These are phyloP conservation scores for Diatrype stigma DNA, from an alignment of 2,329 filamentous ascomycete genomes.

Conservation along the genomic window DNA sequence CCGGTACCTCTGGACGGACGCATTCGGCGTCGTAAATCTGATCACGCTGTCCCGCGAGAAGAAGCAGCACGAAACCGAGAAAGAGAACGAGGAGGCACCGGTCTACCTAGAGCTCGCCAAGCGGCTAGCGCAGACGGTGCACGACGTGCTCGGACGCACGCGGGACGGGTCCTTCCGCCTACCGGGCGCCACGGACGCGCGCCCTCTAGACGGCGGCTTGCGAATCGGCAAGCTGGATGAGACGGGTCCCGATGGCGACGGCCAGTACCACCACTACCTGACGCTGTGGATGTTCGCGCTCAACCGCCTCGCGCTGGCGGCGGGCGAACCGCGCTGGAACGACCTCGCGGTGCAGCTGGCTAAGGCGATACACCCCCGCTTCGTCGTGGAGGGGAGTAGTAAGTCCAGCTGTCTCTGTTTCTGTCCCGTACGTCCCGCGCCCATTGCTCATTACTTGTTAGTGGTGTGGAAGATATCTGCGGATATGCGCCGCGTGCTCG, in stretches of 20 bases:
- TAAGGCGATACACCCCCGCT: slow-evolving; percentile 47
- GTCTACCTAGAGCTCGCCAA: slow-evolving; percentile 46
- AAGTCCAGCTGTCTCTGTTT: background rate
- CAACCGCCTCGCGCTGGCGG: slow-evolving; percentile 47
- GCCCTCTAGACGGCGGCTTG: slow-evolving; percentile 50
- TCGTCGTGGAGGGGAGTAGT: slow-evolving; percentile 32
- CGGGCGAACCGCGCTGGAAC: slow-evolving; percentile 43
- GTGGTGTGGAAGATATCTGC: slow-evolving; percentile 56
- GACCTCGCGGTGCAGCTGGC: slow-evolving; percentile 48
- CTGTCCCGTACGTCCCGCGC: too few relatives aligned
- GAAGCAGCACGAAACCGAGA: too few relatives aligned
- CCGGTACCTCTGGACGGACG: slow-evolving; percentile 58
- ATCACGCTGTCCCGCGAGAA: slow-evolving; percentile 47
- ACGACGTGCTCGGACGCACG: slow-evolving; percentile 47
- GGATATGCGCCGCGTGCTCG: slow-evolving; percentile 43
- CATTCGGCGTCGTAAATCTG: slow-evolving; percentile 56
- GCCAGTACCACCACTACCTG: slow-evolving; percentile 59
- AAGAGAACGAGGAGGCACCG: too few relatives aligned
- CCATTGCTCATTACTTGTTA: too few relatives aligned
- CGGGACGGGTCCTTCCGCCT: slow-evolving; percentile 44
- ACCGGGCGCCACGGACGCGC: slow-evolving; percentile 45
- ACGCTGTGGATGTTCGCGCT: slow-evolving; percentile 62
- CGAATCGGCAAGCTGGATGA: slow-evolving; percentile 53
- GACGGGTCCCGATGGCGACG: slow-evolving; percentile 47
- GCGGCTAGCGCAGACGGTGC: slow-evolving; percentile 46